Base-by-base conservation (phyloP, 1,284 basidiomycete genomes). In the Apiotrichum porosum region DNA sequence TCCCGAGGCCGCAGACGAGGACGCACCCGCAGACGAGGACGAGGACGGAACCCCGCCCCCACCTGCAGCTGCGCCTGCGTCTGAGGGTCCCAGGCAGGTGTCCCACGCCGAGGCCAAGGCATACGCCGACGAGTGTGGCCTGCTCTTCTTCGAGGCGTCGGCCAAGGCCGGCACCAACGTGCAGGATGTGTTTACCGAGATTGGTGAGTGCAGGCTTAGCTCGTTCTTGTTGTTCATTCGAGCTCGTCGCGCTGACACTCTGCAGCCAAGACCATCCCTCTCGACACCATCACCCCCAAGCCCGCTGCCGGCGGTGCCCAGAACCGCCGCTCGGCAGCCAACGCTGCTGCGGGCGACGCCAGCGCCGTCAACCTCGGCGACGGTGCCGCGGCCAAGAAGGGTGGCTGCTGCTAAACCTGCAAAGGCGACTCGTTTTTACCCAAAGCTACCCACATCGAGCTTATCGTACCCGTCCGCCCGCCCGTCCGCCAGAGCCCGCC, bases 151-250 rank as follows among this genome's bases (percentile, higher is more conserved):
- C 67, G 95, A 99, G 79, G 98, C 95, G 15, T 97, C 92, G 15
- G 95, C 95, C 42, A 98, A 98, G 84, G 95, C 91, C 9, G 95
- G 95, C 33, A 87, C 94, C 62, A 93, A 93, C 38, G 83, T 99
- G 44, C 86, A 93, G 38, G 94, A 98, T 67, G 84, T 98, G 28
- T 99, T 99, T 71, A 98, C 94, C 9, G 95, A 98, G 75, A 95
- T 97, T 65, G 92, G 91, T 93, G 53, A 53, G 84, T 75, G 23
- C 23, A 28, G 6, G 34, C 18, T 33, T n/a, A n/a, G n/a, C n/a
- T n/a, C n/a, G n/a, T n/a, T n/a, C n/a, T n/a, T n/a, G n/a, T n/a
- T n/a, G n/a, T n/a, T n/a, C n/a, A n/a, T n/a, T n/a, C n/a, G n/a
- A n/a, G n/a, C n/a, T n/a, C n/a, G n/a, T n/a, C n/a, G n/a, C n/a